Conservation (phyloP, 2,329 filamentous ascomycete species). For the Fonsecaea nubica region DNA sequence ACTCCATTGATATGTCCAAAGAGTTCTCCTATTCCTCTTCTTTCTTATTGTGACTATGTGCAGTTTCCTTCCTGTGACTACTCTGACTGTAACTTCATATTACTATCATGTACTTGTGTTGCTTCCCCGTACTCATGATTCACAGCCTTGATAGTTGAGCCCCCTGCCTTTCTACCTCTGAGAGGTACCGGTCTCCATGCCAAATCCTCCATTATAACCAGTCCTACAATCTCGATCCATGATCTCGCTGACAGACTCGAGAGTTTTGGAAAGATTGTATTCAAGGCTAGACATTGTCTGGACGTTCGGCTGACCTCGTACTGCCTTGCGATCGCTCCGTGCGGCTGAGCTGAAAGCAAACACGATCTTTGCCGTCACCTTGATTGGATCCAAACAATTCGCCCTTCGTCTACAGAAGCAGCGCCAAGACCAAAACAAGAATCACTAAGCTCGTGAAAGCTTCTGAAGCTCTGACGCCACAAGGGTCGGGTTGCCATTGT, state of each 20-base stretch:
- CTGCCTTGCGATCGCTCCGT: not conserved
- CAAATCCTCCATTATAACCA: no score
- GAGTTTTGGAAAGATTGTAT: not conserved
- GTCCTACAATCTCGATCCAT: not conserved
- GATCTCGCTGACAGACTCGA: not conserved
- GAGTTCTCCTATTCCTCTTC: no score
- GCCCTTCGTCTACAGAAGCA: not conserved
- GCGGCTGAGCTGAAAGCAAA: not conserved
- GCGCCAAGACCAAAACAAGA: slow-evolving; percentile 1
- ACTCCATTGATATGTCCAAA: no score
- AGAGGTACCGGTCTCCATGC: no score
- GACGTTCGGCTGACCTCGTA: slow-evolving; percentile 1
- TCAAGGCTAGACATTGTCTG: not conserved
- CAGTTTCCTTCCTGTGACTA: no score
- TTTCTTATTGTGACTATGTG: no score
- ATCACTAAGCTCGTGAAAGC: slow-evolving; percentile 4
- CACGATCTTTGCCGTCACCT: not conserved
- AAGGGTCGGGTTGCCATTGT: not conserved
- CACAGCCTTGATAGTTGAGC: no score
- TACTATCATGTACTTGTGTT: no score
- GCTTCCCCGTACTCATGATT: no score
- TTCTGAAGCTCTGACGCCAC: not conserved
- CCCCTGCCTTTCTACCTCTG: no score
- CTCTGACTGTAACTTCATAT: no score
- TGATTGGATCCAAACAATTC: not conserved